phyloP scores from a whole-genome alignment of 2,329 filamentous ascomycete species.

The Pseudogymnoascus sp. region DNA sequence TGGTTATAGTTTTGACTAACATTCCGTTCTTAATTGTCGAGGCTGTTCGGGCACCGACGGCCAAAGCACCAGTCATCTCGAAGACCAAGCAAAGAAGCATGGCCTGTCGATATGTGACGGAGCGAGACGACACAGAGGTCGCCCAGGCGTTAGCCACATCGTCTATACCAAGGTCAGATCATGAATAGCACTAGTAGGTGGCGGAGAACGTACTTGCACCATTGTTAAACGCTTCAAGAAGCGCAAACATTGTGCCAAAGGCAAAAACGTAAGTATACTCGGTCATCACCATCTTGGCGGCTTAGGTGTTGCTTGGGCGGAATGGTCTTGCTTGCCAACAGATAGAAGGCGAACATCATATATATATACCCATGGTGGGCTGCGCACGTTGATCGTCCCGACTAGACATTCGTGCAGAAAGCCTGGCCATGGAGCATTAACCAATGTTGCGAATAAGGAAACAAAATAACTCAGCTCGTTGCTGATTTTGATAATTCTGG shows the following conservation, averaged over 20 bases:
- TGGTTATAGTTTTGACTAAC: background rate
- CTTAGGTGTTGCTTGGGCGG: background rate
- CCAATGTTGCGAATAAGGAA: background rate
- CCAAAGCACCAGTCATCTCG: conserved; percentile 60
- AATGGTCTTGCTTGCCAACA: background rate
- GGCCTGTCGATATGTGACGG: conserved; percentile 61
- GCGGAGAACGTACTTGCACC: conserved; percentile 32
- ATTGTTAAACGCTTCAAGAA: conserved; percentile 54
- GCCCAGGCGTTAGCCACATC: conserved; percentile 83
- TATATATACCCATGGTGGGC: background rate
- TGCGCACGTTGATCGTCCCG: background rate
- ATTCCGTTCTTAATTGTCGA: conserved; percentile 70
- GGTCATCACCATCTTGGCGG: conserved; percentile 28
- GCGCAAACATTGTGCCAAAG: conserved; percentile 48
- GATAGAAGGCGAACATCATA: background rate
- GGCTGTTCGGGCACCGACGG: conserved; percentile 62
- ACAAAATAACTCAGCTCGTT: background rate
- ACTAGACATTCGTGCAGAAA: background rate
- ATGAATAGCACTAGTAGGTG: background rate
- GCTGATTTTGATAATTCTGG: background rate
- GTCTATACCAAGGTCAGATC: conserved; percentile 37
- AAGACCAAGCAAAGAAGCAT: conserved; percentile 61
- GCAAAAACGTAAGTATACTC: conserved; percentile 51
- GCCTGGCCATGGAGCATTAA: background rate
- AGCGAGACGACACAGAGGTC: conserved; percentile 73